Percentiles rank a stretch among this genome's conserved stretches.
These are phyloP conservation scores for Termitomyces bulborhizus DNA, from an alignment of 768 basidiomycete genomes.

Conservation along the genomic window DNA sequence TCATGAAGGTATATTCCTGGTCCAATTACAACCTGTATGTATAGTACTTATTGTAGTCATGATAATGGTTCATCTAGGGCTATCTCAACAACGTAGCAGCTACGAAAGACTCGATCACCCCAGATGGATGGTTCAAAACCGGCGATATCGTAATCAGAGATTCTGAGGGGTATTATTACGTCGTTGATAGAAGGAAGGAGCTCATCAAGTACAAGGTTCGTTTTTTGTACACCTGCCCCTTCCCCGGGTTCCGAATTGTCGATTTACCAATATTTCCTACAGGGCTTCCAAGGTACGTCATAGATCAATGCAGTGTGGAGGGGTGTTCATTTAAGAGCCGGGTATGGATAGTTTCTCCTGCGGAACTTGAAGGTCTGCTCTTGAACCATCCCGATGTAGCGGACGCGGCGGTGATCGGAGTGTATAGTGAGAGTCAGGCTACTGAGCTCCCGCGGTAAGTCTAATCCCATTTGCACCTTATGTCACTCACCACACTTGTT, in stretches of 20 bases:
- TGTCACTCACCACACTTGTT: too few relatives aligned
- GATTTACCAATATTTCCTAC: neutral
- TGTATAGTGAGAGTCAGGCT: constrained; percentile 57
- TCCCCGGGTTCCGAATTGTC: neutral
- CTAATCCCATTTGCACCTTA: neutral
- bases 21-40: neutral
- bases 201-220: constrained; percentile 68
- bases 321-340: neutral
- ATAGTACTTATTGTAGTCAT: neutral
- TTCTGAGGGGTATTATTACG: constrained; percentile 63
- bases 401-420: constrained; percentile 78
- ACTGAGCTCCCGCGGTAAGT: constrained; percentile 76
- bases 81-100: constrained; percentile 71
- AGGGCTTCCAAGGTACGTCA: constrained; percentile 70
- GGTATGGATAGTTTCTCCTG: constrained; percentile 63
- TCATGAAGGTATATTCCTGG: constrained; percentile 60
- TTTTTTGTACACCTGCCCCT: neutral
- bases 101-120: constrained; percentile 62
- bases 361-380: constrained; percentile 76
- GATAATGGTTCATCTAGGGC: constrained; percentile 35
- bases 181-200: constrained; percentile 72
- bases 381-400: constrained; percentile 70
- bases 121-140: constrained; percentile 83
- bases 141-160: constrained; percentile 75
- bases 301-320: neutral